Evolutionary conservation across 352 stramenopile genomes (phyloP).

Genomic region (Pelagophyceae sp.): DNA sequence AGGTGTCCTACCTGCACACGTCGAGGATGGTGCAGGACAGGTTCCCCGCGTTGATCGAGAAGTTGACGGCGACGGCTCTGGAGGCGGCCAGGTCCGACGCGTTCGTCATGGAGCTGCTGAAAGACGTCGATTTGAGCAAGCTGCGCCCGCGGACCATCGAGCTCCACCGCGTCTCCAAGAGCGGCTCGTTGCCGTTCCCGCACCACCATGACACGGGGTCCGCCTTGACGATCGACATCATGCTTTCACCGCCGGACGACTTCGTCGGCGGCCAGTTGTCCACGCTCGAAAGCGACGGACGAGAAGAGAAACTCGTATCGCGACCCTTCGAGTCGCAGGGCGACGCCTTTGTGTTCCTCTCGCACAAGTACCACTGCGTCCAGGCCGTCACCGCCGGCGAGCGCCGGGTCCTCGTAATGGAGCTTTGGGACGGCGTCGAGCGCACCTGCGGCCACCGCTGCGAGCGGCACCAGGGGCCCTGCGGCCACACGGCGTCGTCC

Average conservation of each 20-base stretch:
- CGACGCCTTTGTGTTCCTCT: constrained; percentile 21
- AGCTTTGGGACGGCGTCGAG: background rate
- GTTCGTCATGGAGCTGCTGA: background rate
- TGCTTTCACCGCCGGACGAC: constrained; percentile 6
- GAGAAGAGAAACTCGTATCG: background rate
- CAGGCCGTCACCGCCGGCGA: constrained; percentile 4
- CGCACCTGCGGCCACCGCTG: background rate
- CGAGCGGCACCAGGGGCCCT: background rate
- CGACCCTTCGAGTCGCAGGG: background rate
- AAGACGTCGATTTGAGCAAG: background rate
- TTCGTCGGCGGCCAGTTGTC: constrained; percentile 21
- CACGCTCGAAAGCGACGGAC: background rate
- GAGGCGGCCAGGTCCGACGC: background rate
- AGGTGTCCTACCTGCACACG: background rate
- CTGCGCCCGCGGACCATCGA: background rate
- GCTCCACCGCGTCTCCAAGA: background rate
- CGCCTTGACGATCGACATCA: constrained; percentile 19
- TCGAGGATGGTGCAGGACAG: background rate
- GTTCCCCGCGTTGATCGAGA: background rate
- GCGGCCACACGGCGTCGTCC: background rate
- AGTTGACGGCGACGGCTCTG: background rate
- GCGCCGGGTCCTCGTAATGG: background rate
- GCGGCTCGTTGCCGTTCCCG: background rate
- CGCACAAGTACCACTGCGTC: constrained; percentile 25
- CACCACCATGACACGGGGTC: constrained; percentile 21